Conservation (phyloP, 1,284 basidiomycete species). For the Ceratobasidium sp. region DNA sequence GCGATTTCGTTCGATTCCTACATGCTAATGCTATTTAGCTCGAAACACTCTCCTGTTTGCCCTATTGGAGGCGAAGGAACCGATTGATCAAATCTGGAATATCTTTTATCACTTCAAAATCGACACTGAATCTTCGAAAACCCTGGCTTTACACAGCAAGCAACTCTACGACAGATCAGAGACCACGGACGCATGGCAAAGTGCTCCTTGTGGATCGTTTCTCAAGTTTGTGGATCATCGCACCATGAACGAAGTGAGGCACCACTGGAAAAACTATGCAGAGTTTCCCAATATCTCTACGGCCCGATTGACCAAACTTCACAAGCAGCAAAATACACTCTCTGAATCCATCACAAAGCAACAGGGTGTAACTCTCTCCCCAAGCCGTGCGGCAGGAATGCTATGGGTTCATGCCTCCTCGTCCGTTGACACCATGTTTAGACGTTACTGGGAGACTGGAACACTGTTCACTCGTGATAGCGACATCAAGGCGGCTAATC, state of each 20-base stretch:
- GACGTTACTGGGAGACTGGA: slow-evolving; percentile 21
- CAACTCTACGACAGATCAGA: background rate
- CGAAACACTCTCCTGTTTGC: slow-evolving; percentile 10
- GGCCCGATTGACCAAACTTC: background rate
- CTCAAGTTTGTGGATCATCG: background rate
- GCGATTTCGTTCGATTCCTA: background rate
- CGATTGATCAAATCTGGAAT: slow-evolving; percentile 12
- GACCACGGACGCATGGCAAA: background rate
- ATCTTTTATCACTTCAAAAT: slow-evolving; percentile 35
- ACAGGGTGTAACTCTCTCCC: background rate
- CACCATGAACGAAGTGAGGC: background rate
- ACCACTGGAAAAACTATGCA: slow-evolving; percentile 3
- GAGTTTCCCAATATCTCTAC: background rate
- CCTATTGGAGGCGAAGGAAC: background rate
- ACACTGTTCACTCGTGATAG: background rate
- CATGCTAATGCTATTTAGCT: background rate
- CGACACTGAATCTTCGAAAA: background rate
- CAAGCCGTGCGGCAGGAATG: slow-evolving; percentile 15
- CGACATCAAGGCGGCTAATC: background rate
- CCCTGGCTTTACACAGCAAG: background rate
- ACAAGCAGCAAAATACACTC: background rate
- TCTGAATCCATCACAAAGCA: background rate
- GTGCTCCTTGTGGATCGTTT: background rate
- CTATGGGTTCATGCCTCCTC: background rate
- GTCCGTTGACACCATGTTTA: background rate